Conservation (phyloP, 2,329 filamentous ascomycete species). For the Neofusicoccum cordaticola region DNA sequence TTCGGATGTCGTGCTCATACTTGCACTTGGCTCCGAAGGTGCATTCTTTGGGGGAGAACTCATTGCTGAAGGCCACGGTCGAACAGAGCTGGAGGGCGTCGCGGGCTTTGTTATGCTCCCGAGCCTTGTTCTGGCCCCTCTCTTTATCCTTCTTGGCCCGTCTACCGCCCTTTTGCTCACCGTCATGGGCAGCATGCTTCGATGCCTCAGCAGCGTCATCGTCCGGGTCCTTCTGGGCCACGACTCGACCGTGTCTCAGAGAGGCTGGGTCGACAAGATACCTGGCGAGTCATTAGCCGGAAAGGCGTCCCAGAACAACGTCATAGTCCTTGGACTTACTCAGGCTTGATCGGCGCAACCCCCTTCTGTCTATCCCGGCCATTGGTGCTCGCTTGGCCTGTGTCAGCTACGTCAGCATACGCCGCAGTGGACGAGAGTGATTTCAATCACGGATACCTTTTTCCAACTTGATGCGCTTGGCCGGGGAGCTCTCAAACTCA, state of each 20-base stretch:
- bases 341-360: conserved; percentile 68
- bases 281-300: conserved; percentile 23
- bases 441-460: conserved; percentile 11
- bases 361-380: conserved; percentile 44
- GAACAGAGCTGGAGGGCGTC: conserved; percentile 77
- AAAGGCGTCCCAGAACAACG: background rate
- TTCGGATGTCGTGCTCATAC: conserved; percentile 77
- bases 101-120: conserved; percentile 74
- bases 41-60: conserved; percentile 78
- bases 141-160: conserved; percentile 57
- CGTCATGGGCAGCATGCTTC: conserved; percentile 44
- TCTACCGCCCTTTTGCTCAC: conserved; percentile 37
- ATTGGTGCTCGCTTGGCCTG: conserved; percentile 2
- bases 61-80: conserved; percentile 66
- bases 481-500: conserved; percentile 33
- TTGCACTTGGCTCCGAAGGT: conserved; percentile 77
- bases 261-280: conserved; percentile 32
- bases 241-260: conserved; percentile 23
- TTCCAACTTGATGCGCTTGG: conserved; percentile 17
- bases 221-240: conserved; percentile 33
- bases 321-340: conserved; percentile 49
- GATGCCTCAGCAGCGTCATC: conserved; percentile 60
- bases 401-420: background rate
- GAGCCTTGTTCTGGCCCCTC: conserved; percentile 77
- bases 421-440: background rate